phyloP scores from a whole-genome alignment of 306 rosid genomes.

The Adenanthera pavonina region DNA sequence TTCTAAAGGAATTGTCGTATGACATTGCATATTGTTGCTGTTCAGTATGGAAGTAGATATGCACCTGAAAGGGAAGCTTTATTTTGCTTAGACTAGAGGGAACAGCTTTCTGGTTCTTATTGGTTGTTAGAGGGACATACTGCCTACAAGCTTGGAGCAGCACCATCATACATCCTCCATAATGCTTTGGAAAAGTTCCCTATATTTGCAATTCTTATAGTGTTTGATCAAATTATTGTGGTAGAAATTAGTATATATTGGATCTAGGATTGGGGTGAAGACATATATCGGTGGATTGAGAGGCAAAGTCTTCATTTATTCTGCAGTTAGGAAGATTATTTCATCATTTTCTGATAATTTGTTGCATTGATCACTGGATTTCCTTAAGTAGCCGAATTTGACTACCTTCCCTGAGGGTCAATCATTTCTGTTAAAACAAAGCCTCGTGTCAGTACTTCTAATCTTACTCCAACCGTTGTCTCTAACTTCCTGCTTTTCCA shows the following conservation, averaged over 20 bases:
- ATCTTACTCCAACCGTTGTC: background rate
- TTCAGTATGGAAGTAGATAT: too few relatives aligned
- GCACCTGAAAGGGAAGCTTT: background rate
- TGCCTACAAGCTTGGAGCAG: background rate
- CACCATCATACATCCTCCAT: background rate
- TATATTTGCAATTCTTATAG: too few relatives aligned
- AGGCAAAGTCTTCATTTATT: background rate
- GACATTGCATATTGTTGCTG: too few relatives aligned
- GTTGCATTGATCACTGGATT: background rate
- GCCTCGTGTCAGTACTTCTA: background rate
- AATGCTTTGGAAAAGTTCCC: background rate
- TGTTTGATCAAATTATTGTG: background rate
- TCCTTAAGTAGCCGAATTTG: slow-evolving; percentile 11
- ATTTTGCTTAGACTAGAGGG: background rate
- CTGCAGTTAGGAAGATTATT: background rate
- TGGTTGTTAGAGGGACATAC: background rate
- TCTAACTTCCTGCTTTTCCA: background rate
- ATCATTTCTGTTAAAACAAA: background rate
- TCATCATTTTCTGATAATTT: background rate
- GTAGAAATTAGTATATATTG: background rate
- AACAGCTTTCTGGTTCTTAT: background rate
- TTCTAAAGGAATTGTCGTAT: too few relatives aligned
- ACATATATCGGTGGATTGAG: background rate
- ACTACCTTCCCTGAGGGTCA: background rate
- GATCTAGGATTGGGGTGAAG: slow-evolving; percentile 21